Evolutionary conservation across 495 filamentous ascomycete genomes (phyloP).

Genomic region (Aspergillus ellipticus): DNA sequence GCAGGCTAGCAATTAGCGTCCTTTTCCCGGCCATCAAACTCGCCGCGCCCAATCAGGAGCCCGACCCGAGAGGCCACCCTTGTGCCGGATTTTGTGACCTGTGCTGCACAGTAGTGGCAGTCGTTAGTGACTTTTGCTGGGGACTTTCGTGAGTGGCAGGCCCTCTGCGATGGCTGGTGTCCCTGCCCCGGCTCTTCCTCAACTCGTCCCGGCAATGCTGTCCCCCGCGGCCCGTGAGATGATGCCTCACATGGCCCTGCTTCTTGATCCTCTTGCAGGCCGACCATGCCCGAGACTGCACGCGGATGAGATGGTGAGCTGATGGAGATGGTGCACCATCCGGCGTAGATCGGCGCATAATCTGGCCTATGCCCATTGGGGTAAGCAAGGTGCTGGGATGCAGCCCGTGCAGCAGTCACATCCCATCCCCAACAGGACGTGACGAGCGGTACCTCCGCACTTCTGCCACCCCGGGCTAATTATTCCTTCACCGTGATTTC

Average conservation of each 20-base stretch:
- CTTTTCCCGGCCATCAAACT: not conserved
- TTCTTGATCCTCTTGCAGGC: too few relatives aligned
- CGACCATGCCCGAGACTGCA: too few relatives aligned
- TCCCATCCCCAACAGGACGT: not conserved
- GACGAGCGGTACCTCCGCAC: not conserved
- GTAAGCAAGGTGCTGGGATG: not conserved
- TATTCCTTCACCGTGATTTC: not conserved
- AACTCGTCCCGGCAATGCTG: too few relatives aligned
- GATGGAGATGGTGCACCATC: too few relatives aligned
- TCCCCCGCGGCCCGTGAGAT: too few relatives aligned
- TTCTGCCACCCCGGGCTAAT: not conserved
- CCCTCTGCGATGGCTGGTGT: too few relatives aligned
- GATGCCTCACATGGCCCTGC: too few relatives aligned
- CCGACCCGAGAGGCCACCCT: not conserved
- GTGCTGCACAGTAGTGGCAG: not conserved
- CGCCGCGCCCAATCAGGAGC: not conserved
- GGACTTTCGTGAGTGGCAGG: too few relatives aligned
- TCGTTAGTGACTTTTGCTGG: not conserved
- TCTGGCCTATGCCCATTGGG: not conserved
- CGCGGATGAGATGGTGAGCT: too few relatives aligned
- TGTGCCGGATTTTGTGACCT: not conserved
- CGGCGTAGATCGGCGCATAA: not conserved
- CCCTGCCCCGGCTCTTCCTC: too few relatives aligned
- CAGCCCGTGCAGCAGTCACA: not conserved
- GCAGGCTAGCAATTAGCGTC: constrained; percentile 10